phyloP scores from a whole-genome alignment of 2,329 filamentous ascomycete genomes.

The Bertia moriformis region DNA sequence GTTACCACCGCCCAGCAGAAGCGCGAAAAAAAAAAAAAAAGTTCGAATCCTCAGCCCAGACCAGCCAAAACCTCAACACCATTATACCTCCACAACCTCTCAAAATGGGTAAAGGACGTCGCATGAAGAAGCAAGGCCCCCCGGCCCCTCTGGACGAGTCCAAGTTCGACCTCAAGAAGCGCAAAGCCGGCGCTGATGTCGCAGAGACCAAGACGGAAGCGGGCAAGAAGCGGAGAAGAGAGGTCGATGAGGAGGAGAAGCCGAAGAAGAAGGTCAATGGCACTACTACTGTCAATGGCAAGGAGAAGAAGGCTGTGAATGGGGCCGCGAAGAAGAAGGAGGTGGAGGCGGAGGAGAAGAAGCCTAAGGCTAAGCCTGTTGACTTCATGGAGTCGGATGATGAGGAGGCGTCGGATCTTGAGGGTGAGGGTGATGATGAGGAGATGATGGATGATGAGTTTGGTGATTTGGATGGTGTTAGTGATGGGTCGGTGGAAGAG shows the following conservation, averaged over 20 bases:
- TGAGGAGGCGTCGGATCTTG: neutral
- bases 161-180: conserved; percentile 65
- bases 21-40: neutral
- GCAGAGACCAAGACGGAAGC: conserved; percentile 36
- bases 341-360: conserved; percentile 13
- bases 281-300: conserved; percentile 4
- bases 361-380: conserved; percentile 26
- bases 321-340: conserved; percentile 17
- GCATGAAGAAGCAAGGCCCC: conserved; percentile 84
- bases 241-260: conserved; percentile 6
- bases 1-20: neutral
- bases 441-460: conserved; percentile 15
- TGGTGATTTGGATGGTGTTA: conserved; percentile 26
- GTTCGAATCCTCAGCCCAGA: neutral
- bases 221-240: conserved; percentile 43
- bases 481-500: conserved; percentile 15
- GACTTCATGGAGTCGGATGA: conserved; percentile 22
- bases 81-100: conserved; percentile 6
- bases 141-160: conserved; percentile 72
- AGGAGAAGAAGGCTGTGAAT: conserved; percentile 17
- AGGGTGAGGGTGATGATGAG: neutral
- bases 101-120: conserved; percentile 75
- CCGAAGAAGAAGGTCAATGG: neutral
- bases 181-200: conserved; percentile 63
- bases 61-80: neutral